Evolutionary conservation across 495 filamentous ascomycete genomes (phyloP).

Genomic region (Massariosphaeria phaeospora): DNA sequence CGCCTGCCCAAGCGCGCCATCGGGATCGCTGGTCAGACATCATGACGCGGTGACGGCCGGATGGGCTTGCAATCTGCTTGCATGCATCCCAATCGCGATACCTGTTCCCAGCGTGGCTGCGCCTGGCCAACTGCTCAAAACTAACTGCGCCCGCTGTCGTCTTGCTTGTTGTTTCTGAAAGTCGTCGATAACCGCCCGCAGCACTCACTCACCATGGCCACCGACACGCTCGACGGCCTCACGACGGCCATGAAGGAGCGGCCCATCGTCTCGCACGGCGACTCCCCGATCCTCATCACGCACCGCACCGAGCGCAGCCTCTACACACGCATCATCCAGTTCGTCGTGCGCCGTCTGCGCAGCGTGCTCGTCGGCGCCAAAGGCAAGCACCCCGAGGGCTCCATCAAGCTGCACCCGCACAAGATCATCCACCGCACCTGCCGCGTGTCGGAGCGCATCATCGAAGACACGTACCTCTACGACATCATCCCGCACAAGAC

Average conservation of each 20-base stretch:
- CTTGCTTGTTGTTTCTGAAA: not conserved
- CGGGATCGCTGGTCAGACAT: no score
- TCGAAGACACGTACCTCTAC: conserved; percentile 37
- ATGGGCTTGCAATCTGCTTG: no score
- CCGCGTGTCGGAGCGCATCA: conserved; percentile 32
- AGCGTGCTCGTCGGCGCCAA: conserved; percentile 6
- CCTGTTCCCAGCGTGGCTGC: no score
- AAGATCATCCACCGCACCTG: conserved; percentile 17
- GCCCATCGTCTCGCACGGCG: not conserved
- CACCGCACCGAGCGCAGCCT: conserved; percentile 14
- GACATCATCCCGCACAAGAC: conserved; percentile 27
- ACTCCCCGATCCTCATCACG: conserved; percentile 13
- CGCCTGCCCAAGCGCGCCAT: no score
- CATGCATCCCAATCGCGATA: no score
- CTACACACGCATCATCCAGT: conserved; percentile 22
- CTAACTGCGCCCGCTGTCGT: no score
- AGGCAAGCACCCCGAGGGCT: conserved; percentile 27
- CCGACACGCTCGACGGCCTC: not conserved
- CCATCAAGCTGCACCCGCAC: conserved; percentile 25
- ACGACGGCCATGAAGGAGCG: not conserved
- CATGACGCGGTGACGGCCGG: no score
- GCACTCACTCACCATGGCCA: conserved; percentile 3
- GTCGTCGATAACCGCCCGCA: not conserved
- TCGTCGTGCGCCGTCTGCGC: conserved; percentile 21
- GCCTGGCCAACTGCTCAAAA: no score